Evolutionary conservation across 768 basidiomycete species (phyloP), one percentile per base, ranked within the genome.

Genomic region (Lentinula aciculospora): DNA sequence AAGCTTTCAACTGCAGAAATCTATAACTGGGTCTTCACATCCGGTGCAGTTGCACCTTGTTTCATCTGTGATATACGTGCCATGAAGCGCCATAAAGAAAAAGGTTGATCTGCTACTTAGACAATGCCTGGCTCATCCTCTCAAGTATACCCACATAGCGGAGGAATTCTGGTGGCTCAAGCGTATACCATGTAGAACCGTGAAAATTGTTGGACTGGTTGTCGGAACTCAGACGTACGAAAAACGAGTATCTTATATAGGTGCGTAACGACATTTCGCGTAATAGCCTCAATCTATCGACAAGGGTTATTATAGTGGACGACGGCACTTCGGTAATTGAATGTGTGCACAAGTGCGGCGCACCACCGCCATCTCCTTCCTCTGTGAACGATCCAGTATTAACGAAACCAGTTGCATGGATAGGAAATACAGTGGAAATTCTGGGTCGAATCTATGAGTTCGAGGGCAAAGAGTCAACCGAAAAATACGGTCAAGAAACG

Each of bases 281-380:
- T 57, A 23, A 54, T 4, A 53, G 28, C 19, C 31, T 39, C 5
- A 50, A 25, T 60, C 23, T 19, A n/a, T 32, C 40, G 37, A 58
- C 39, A 21, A 31, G 57, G n/a, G n/a, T n/a, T n/a, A 32, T 9
- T 48, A 39, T 53, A 92, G 88, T 92, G 58, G 90, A 92, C 64
- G 90, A 92, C 62, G 88, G 89, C 4, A 87, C 88, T 1, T 83
- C 74, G 28, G 83, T 86, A 3, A 75, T 92, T 25, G 89, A 92
- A 46, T 92, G 89, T 63, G 65, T 73, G 2, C 78, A 82, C 64
- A 74, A 71, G 23, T 71, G 73, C 40, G 32, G 31, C n/a, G 15
- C 28, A 5, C 67, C 69, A 4, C 61, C 68, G 23, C 65, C 67
- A 9, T 60, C 64, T n/a, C 63, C 63, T 0, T 56, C 56, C 59